A percentile compares a stretch with the other conserved stretches of the same genome.
phyloP scores from a whole-genome alignment of 805 yeast genomes.

The Nakazawaea ernobii region DNA sequence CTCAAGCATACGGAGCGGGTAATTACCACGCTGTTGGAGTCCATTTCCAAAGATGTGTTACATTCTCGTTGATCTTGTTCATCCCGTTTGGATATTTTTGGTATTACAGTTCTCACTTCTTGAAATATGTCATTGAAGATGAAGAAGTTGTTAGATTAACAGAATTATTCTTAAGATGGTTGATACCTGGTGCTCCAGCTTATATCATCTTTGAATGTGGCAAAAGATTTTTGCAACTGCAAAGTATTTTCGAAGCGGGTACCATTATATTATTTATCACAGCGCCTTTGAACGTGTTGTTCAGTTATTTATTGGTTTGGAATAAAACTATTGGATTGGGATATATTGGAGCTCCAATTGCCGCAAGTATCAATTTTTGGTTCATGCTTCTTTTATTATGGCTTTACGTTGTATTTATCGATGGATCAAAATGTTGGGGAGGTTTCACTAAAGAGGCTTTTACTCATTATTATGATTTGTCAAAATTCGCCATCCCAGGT shows the following conservation, averaged over 20 bases:
- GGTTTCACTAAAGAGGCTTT: conserved; percentile 39
- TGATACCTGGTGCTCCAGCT: conserved; percentile 68
- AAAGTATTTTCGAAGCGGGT: conserved; percentile 76
- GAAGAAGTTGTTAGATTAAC: conserved; percentile 44
- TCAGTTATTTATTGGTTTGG: conserved; percentile 68
- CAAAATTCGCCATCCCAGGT: conserved; percentile 46
- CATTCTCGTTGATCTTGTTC: conserved; percentile 51
- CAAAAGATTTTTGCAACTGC: conserved; percentile 70
- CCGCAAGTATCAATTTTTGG: conserved; percentile 69
- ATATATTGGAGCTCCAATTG: conserved; percentile 69
- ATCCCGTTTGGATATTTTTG: conserved; percentile 59
- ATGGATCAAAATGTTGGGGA: conserved; percentile 68
- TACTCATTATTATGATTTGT: conserved; percentile 33
- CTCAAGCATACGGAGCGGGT: conserved; percentile 72
- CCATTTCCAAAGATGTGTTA: conserved; percentile 60
- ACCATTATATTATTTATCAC: conserved; percentile 61
- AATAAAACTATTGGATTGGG: conserved; percentile 56
- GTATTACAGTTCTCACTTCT: conserved; percentile 51
- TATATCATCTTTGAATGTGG: conserved; percentile 66
- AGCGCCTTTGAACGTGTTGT: conserved; percentile 64
- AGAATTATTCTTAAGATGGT: conserved; percentile 46
- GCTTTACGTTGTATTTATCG: conserved; percentile 49
- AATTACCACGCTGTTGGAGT: conserved; percentile 61
- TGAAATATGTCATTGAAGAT: conserved; percentile 39
- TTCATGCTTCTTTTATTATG: conserved; percentile 54